phyloP scores from a whole-genome alignment of 2,329 filamentous ascomycete genomes.

The Talaromyces amestolkiae region DNA sequence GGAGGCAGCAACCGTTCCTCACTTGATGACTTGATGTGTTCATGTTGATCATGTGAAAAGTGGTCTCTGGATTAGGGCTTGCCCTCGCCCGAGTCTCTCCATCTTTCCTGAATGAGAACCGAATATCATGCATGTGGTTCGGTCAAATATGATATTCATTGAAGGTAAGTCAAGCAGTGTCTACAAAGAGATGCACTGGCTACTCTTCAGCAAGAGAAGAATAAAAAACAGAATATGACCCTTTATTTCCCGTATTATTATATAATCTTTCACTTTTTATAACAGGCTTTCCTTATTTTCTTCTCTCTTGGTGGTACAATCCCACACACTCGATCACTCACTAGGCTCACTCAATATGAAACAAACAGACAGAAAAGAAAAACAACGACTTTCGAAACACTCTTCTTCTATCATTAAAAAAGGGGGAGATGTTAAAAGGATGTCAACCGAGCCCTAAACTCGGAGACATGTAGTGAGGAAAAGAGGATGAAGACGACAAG shows the following conservation, averaged over 20 bases:
- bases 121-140: no score
- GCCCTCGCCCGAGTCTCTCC: background rate
- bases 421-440: background rate
- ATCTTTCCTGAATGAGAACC: background rate
- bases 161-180: background rate
- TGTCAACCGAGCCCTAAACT: background rate
- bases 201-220: background rate
- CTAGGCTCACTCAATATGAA: background rate
- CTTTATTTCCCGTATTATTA: conserved; percentile 9
- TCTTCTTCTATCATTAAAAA: conserved; percentile 10
- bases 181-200: background rate
- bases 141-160: no score
- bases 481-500: background rate
- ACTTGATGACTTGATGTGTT: background rate
- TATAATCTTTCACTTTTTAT: conserved; percentile 8
- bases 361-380: background rate
- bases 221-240: background rate
- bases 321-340: background rate
- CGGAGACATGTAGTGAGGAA: background rate
- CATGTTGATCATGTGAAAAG: background rate
- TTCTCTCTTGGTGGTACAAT: conserved; percentile 3
- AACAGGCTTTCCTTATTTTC: conserved; percentile 7
- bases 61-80: background rate
- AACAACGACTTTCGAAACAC: background rate
- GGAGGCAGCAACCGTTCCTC: background rate